A percentile compares a stretch with the other conserved stretches of the same genome.
phyloP scores from a whole-genome alignment of 345 rosid species.

The Linum lewisii region DNA sequence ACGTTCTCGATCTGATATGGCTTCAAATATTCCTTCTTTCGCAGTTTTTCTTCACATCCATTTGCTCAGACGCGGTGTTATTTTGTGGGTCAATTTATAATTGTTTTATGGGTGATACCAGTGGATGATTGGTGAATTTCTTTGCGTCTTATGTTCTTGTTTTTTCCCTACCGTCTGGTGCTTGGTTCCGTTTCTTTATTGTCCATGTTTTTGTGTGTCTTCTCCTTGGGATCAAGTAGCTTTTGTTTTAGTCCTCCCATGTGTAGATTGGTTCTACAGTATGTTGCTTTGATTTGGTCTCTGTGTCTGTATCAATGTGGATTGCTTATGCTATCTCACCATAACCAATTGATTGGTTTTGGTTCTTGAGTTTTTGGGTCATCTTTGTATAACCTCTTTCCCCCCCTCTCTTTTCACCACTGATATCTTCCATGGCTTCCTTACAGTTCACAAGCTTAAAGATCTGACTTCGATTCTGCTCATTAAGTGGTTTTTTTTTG shows the following conservation, averaged over 20 bases:
- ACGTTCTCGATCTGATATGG: slow-evolving; percentile 14
- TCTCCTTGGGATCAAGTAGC: background rate
- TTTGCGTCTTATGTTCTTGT: background rate
- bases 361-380: background rate
- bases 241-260: background rate
- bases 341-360: background rate
- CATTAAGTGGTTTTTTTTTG: slow-evolving; percentile 9
- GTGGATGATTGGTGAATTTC: too few species aligned
- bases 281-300: background rate
- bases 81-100: slow-evolving; percentile 10
- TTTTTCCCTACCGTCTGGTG: background rate
- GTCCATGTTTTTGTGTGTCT: background rate
- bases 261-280: slow-evolving; percentile 1
- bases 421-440: background rate
- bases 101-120: background rate
- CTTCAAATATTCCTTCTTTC: slow-evolving; percentile 3
- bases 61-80: slow-evolving; percentile 14
- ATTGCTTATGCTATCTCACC: background rate
- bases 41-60: slow-evolving; percentile 20
- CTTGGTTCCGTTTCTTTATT: slow-evolving; percentile 8
- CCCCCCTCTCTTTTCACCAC: background rate
- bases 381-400: slow-evolving; percentile 1
- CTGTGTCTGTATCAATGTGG: background rate
- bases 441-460: slow-evolving; percentile 14
- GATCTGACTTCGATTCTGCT: slow-evolving; percentile 18